Evolutionary conservation across 1,284 basidiomycete species (phyloP).

Genomic region (Phylloporus sp.): DNA sequence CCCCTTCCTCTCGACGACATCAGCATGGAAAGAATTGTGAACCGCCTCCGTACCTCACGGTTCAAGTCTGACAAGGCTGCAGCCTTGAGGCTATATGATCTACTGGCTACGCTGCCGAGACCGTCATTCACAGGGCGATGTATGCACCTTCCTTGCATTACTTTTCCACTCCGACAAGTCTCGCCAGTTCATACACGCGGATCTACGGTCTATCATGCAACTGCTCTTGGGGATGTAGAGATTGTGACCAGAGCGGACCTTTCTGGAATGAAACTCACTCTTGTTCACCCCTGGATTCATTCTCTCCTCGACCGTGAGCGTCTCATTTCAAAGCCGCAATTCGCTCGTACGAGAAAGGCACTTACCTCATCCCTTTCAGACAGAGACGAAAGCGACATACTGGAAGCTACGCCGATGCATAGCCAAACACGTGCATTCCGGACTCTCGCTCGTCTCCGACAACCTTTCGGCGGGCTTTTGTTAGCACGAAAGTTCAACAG

Average conservation of each 20-base stretch:
- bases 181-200: not conserved
- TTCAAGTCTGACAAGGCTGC: not conserved
- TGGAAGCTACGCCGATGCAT: not conserved
- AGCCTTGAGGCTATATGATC: not conserved
- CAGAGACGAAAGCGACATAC: not conserved
- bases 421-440: not conserved
- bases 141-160: constrained; percentile 1
- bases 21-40: no score
- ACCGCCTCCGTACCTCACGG: not conserved
- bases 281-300: not conserved
- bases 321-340: not conserved
- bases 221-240: not conserved
- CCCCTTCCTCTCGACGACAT: not conserved
- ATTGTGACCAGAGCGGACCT: not conserved
- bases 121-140: not conserved
- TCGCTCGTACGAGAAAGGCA: not conserved
- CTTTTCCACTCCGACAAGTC: not conserved
- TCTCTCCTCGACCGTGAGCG: not conserved
- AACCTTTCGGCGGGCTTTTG: not conserved
- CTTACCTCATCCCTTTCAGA: not conserved
- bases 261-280: not conserved
- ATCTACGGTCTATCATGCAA: not conserved
- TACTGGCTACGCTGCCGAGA: not conserved
- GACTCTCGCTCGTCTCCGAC: not conserved
- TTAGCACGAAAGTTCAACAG: not conserved